Conservation (phyloP, 2,329 filamentous ascomycete species). For the Fusarium beomiforme region DNA sequence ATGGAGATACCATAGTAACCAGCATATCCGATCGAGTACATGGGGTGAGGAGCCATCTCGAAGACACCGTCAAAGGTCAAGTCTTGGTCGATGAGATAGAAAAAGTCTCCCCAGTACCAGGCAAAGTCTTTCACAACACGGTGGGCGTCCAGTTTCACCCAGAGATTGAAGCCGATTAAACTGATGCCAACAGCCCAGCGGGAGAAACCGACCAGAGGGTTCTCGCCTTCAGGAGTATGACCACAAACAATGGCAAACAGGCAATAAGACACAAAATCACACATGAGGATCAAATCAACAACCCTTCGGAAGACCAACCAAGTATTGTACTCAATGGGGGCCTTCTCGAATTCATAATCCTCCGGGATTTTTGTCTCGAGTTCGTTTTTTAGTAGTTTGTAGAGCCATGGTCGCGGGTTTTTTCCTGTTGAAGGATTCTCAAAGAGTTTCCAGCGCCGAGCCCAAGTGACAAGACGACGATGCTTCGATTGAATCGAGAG, state of each 20-base stretch:
- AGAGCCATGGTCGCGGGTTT: slow-evolving; percentile 84
- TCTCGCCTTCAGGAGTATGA: slow-evolving; percentile 78
- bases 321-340: slow-evolving; percentile 97
- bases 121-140: slow-evolving; percentile 98
- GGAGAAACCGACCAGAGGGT: slow-evolving; percentile 70
- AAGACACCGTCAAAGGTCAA: slow-evolving; percentile 98
- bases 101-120: slow-evolving; percentile 99
- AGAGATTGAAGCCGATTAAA: slow-evolving; percentile 92
- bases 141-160: slow-evolving; percentile 98
- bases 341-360: slow-evolving; percentile 93
- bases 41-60: slow-evolving; percentile 97
- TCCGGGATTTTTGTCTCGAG: slow-evolving; percentile 93
- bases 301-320: slow-evolving; percentile 97
- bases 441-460: slow-evolving; percentile 85
- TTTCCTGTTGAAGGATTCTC: slow-evolving; percentile 82
- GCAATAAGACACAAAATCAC: slow-evolving; percentile 97
- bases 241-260: slow-evolving; percentile 93
- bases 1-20: slow-evolving; percentile 98
- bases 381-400: slow-evolving; percentile 85
- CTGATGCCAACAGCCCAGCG: slow-evolving; percentile 83
- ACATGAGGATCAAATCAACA: slow-evolving; percentile 98
- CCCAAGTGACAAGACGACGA: slow-evolving; percentile 86
- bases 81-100: slow-evolving; percentile 97
- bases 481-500: slow-evolving; percentile 91
- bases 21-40: slow-evolving; percentile 98